Evolutionary conservation across 208 protist species (phyloP).

Genomic region (Crithidia brevicula): DNA sequence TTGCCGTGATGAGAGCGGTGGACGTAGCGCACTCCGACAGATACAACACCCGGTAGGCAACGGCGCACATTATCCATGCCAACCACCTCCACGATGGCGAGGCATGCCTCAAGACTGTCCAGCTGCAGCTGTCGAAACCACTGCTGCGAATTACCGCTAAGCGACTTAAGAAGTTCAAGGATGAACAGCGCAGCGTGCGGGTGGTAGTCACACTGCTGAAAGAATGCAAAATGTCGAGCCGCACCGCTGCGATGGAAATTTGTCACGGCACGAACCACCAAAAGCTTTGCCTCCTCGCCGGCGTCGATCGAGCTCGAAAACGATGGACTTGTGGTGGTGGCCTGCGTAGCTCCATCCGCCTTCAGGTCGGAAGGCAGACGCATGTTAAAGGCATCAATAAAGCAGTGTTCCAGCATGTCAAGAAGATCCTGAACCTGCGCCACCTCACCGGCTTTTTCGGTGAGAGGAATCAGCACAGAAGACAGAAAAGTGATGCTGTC

Average conservation of each 20-base stretch:
- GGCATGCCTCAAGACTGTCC: constrained; percentile 60
- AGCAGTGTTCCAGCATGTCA: constrained; percentile 68
- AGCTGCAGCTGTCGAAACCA: constrained; percentile 86
- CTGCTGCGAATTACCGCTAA: constrained; percentile 70
- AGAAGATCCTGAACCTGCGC: constrained; percentile 47
- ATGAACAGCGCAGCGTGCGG: constrained; percentile 83
- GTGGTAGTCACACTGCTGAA: constrained; percentile 56
- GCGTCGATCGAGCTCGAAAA: constrained; percentile 48
- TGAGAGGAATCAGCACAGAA: constrained; percentile 25
- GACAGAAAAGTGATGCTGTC: constrained; percentile 10
- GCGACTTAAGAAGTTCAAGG: constrained; percentile 73
- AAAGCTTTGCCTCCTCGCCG: constrained; percentile 72
- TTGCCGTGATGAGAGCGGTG: constrained; percentile 67
- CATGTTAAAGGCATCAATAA: constrained; percentile 63
- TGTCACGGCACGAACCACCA: constrained; percentile 55
- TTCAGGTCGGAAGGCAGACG: constrained; percentile 12
- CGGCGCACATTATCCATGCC: constrained; percentile 56
- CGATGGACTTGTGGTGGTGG: background rate
- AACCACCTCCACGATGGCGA: constrained; percentile 58
- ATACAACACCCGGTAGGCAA: constrained; percentile 82
- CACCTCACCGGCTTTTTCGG: constrained; percentile 49
- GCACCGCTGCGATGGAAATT: constrained; percentile 58
- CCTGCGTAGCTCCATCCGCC: background rate
- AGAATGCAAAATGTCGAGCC: constrained; percentile 43
- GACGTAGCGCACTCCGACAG: constrained; percentile 71